Evolutionary conservation across 441 rosid genomes (phyloP), one percentile per base, ranked within the genome.

Genomic region (Arabidopsis lyrata): DNA sequence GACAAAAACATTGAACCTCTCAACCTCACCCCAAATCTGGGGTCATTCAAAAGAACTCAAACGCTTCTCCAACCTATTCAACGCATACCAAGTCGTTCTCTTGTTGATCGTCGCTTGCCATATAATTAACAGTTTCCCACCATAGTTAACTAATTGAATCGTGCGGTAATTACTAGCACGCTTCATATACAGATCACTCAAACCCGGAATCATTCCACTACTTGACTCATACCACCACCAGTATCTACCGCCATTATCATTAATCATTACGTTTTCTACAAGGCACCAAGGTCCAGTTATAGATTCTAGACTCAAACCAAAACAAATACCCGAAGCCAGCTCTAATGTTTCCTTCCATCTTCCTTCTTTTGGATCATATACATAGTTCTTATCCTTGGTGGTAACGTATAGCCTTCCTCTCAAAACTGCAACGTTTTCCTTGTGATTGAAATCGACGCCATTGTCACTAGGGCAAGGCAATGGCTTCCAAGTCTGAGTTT

Each of bases 401-500:
- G 35, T 34, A 16, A 57, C n/a, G 62, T 35, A 34, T 16, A 57
- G 29, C 27, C 44, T 57, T 57, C 8, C 44, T 35, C 62, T 13
- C 2, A 35, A 35, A 7, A 35, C 62, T 57, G 16, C 0, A 15
- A 13, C 24, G 24, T 22, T 22, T 22, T 22, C 24, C 27, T 15
- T 22, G 1, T 41, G 22, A 24, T 24, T n/a, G 5, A 5, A 5
- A 41, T 61, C 36, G 5, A 34, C 0, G 1, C 6, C 35, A 62
- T 42, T 12, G 2, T 58, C 22, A 44, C 5, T 44, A 62, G 36
- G 66, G 50, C 52, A 24, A 27, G 22, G 14, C 14, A 61, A 61
- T 61, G 13, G 36, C 9, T 61, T 41, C 66, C 66, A 61, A 39
- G 50, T 60, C 18, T 39, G 65, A 60, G 20, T 60, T 49, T 39